These are phyloP conservation scores for Suillus weaverae DNA, from an alignment of 768 basidiomycete genomes.

Conservation along the genomic window DNA sequence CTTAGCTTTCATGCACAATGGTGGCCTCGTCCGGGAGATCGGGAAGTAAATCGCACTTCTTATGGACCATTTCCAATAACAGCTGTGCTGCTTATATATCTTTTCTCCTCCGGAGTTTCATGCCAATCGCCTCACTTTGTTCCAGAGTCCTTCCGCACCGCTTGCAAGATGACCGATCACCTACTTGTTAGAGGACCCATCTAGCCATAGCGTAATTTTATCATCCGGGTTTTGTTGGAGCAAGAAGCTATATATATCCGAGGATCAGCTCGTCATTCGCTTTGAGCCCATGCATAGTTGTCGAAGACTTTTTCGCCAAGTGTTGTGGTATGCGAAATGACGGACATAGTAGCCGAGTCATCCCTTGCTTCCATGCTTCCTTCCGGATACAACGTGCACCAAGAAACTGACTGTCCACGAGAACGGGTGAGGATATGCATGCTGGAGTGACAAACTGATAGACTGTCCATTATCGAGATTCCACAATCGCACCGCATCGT, in stretches of 20 bases:
- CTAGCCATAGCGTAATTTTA: conserved; percentile 77
- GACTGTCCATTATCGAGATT: no score
- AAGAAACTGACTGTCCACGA: no score
- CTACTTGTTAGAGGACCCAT: conserved; percentile 53
- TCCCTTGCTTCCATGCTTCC: conserved; percentile 22
- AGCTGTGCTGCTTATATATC: conserved; percentile 53
- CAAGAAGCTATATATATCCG: conserved; percentile 93
- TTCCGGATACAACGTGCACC: conserved; percentile 52
- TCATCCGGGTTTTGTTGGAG: conserved; percentile 80
- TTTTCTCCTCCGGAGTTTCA: conserved; percentile 26
- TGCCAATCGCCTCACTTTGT: conserved; percentile 43
- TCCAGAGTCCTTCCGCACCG: conserved; percentile 62
- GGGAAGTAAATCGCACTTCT: conserved; percentile 55
- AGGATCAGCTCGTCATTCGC: conserved; percentile 88
- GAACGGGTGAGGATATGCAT: no score
- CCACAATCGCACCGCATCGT: no score
- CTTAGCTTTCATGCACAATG: neutral
- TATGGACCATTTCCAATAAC: conserved; percentile 64
- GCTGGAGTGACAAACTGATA: no score
- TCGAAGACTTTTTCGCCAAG: conserved; percentile 70
- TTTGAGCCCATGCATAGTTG: conserved; percentile 82
- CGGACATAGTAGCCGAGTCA: conserved; percentile 51
- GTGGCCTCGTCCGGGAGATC: conserved; percentile 19
- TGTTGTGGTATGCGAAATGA: conserved; percentile 53
- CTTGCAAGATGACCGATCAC: conserved; percentile 58